Percentiles rank a stretch among this genome's conserved stretches.
phyloP scores from a whole-genome alignment of 2,329 filamentous ascomycete genomes.

The Diaporthe vaccinii region DNA sequence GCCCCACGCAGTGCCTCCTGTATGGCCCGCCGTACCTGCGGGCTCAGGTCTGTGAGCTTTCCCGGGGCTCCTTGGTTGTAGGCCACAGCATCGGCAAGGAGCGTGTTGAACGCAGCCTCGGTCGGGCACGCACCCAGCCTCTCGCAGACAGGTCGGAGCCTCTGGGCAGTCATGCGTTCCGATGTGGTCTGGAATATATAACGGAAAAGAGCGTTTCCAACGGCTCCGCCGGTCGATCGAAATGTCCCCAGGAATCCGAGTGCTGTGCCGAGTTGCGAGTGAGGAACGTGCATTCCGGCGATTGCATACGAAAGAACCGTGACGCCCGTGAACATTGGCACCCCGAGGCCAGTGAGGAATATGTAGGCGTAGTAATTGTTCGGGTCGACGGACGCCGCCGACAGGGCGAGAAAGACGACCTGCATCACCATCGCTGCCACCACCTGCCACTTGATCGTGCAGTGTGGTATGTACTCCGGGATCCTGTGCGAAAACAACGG shows the following conservation, averaged over 20 bases:
- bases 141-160: constrained; percentile 12
- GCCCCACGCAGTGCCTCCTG: background rate
- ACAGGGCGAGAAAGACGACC: constrained; percentile 26
- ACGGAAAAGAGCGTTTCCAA: constrained; percentile 26
- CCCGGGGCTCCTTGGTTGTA: constrained; percentile 24
- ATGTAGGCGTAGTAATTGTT: constrained; percentile 33
- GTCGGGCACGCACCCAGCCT: constrained; percentile 10
- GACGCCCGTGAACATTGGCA: constrained; percentile 25
- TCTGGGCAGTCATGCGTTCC: background rate
- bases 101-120: background rate
- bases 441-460: constrained; percentile 34
- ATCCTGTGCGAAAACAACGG: constrained; percentile 17
- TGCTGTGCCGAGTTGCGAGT: constrained; percentile 29
- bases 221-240: constrained; percentile 25
- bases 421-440: constrained; percentile 24
- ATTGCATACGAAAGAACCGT: constrained; percentile 34
- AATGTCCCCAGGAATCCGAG: constrained; percentile 29
- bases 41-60: constrained; percentile 1
- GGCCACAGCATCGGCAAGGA: constrained; percentile 19
- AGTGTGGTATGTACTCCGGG: constrained; percentile 21
- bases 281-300: constrained; percentile 29
- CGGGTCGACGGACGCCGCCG: constrained; percentile 26
- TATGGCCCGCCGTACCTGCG: background rate
- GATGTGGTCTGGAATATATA: constrained; percentile 23
- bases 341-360: constrained; percentile 19